Percentiles rank a stretch among this genome's conserved stretches.
These are phyloP conservation scores for Cyclotella kingstonii DNA, from an alignment of 108 stramenopile genomes.

Conservation along the genomic window DNA sequence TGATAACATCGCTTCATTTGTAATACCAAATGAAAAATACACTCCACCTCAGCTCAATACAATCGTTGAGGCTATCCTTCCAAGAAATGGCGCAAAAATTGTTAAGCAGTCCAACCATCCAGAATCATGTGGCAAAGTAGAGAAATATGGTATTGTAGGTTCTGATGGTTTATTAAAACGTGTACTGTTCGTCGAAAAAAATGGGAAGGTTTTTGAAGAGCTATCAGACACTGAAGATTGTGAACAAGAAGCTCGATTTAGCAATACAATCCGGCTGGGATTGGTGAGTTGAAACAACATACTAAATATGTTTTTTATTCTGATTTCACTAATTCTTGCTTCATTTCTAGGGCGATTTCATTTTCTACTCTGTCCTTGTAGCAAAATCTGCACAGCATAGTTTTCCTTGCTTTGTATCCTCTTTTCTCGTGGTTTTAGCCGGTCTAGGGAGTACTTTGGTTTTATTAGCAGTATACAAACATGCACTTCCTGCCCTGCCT, in stretches of 20 bases:
- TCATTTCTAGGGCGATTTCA: conserved; percentile 81
- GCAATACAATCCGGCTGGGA: conserved; percentile 40
- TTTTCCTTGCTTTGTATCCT: conserved; percentile 87
- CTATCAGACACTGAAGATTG: conserved; percentile 51
- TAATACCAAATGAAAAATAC: conserved; percentile 32
- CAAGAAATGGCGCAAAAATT: conserved; percentile 38
- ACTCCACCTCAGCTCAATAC: conserved; percentile 26
- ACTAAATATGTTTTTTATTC: too few species aligned
- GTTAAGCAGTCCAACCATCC: conserved; percentile 38
- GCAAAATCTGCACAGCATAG: conserved; percentile 91
- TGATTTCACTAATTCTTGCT: too few species aligned
- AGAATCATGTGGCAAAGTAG: conserved; percentile 22
- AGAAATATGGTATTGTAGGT: conserved; percentile 46
- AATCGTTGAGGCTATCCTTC: conserved; percentile 37
- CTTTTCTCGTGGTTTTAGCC: conserved; percentile 84
- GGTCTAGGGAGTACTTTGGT: conserved; percentile 92
- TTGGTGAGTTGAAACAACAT: conserved; percentile 17
- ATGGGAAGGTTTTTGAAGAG: conserved; percentile 81
- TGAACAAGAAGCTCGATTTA: conserved; percentile 43
- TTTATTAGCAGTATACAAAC: conserved; percentile 85
- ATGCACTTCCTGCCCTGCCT: conserved; percentile 92
- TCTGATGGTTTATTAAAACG: conserved; percentile 69
- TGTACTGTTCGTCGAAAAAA: conserved; percentile 63
- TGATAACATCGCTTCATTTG: conserved; percentile 1
- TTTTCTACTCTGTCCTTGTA: conserved; percentile 95